A percentile compares a stretch with the other conserved stretches of the same genome.
phyloP scores from a whole-genome alignment of 1,139 yeast genomes.

The Meyerozyma smithsonii region DNA sequence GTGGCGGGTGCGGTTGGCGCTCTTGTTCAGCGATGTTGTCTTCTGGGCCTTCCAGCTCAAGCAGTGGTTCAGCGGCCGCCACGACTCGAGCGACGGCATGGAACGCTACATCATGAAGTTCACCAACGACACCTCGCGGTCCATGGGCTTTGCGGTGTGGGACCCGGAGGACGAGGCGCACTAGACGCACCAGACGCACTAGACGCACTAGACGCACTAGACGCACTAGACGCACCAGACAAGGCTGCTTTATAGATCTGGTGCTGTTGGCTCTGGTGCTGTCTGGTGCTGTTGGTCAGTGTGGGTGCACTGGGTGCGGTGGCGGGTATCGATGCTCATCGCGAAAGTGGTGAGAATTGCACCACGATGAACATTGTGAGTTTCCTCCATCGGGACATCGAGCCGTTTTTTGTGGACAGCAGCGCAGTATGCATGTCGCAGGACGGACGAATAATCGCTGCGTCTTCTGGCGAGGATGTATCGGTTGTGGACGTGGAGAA shows the following conservation, averaged over 20 bases:
- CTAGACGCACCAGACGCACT: neutral
- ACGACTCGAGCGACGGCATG: constrained; percentile 35
- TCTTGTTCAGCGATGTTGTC: constrained; percentile 40
- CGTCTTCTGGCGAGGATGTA: constrained; percentile 73
- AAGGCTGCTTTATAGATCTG: too few species aligned
- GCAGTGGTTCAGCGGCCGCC: constrained; percentile 33
- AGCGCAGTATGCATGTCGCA: constrained; percentile 64
- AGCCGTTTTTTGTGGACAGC: constrained; percentile 84
- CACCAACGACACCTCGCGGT: constrained; percentile 37
- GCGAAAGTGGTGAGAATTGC: neutral
- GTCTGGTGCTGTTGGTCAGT: too few species aligned
- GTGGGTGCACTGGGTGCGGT: neutral
- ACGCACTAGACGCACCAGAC: too few species aligned
- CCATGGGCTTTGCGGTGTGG: constrained; percentile 35
- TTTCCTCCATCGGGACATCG: constrained; percentile 24
- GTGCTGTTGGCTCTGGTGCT: too few species aligned
- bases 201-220: neutral
- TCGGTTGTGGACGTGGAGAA: constrained; percentile 60
- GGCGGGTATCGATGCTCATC: neutral
- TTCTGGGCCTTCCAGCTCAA: constrained; percentile 38
- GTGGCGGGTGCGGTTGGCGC: constrained; percentile 29
- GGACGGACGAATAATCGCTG: constrained; percentile 71
- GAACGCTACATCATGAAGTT: constrained; percentile 46
- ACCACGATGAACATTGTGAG: neutral
- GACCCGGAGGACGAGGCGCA: neutral